phyloP scores from a whole-genome alignment of 1,284 basidiomycete genomes.

The Trametes pubescens region DNA sequence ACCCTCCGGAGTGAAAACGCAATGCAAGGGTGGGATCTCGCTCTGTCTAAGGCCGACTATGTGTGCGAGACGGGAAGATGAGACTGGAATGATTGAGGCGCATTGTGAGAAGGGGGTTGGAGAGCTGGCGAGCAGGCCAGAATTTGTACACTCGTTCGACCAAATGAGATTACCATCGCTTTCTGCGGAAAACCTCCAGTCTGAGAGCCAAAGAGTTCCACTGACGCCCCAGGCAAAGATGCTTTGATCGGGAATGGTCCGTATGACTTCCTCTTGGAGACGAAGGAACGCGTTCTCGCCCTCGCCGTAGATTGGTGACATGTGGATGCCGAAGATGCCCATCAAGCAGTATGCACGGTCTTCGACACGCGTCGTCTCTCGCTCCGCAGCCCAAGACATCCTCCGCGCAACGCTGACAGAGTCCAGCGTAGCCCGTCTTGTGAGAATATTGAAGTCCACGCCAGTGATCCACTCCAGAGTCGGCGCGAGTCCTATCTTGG shows the following conservation, averaged over 20 bases:
- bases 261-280: slow-evolving; percentile 11
- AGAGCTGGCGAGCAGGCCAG: no score
- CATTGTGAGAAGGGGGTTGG: no score
- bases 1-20: no score
- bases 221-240: slow-evolving; percentile 6
- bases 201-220: background rate
- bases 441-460: background rate
- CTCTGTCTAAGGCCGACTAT: no score
- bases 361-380: slow-evolving; percentile 14
- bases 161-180: no score
- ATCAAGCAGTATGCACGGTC: slow-evolving; percentile 16
- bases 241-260: background rate
- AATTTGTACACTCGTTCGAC: no score
- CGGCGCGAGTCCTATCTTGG: slow-evolving; percentile 2
- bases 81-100: no score
- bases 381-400: slow-evolving; percentile 19
- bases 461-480: slow-evolving; percentile 5
- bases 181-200: no score
- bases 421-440: background rate
- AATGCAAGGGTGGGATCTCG: no score
- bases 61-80: no score
- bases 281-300: slow-evolving; percentile 8
- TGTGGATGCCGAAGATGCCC: slow-evolving; percentile 14
- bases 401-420: slow-evolving; percentile 10
- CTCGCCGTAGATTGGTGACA: slow-evolving; percentile 17